Base-by-base conservation (phyloP, 352 stramenopile species). In the Pythium oligandrum region DNA sequence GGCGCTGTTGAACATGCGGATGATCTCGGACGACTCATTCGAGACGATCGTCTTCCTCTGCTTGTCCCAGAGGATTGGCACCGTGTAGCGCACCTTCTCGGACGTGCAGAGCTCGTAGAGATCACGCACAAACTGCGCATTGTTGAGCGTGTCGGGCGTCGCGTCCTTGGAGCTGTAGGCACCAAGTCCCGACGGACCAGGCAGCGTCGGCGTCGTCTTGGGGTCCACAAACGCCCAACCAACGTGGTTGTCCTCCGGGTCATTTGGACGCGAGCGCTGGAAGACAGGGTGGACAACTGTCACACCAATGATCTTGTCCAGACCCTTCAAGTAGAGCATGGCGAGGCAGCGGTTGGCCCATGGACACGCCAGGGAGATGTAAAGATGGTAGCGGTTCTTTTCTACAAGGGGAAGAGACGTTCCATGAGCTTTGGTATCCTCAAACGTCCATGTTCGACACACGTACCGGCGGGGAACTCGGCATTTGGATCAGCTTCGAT, bases 311-410 rank as follows among this genome's bases (percentile, higher is more conserved):
- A 94, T 73, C 61, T 98, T 80, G 61, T 99, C 76, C 33, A 99
- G 71, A 1, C 94, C 95, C 70, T 99, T 99, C 39, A 98, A 61
- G 9, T 90, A 73, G 45, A 96, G 68, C 44, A 94, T 86, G 34
- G 93, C 83, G 10, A 97, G 60, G 48, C 75, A 90, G 49, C 81
- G 78, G 52, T 78, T 74, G 0, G 83, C 81, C 79, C 79, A 93
- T 34, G 97, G 97, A 75, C 96, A 99, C 36, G 96, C 96, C 33
- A 95, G 78, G 51, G 92, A 97, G 36, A 98, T 88, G 77, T 98
- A 98, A 32, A 99, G 71, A 71, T 98, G 95, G 75, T 99, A 92
- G 36, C 82, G 78, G 43, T 59, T 47, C 40, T 63, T 68, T 58
- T 87, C 17, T 26, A 26, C 17, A 26, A 26, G 68, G 61, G 26